Evolutionary conservation across 2,329 filamentous ascomycete species (phyloP), one percentile per base, ranked within the genome.

Genomic region (Ceratocystiopsis sp.): DNA sequence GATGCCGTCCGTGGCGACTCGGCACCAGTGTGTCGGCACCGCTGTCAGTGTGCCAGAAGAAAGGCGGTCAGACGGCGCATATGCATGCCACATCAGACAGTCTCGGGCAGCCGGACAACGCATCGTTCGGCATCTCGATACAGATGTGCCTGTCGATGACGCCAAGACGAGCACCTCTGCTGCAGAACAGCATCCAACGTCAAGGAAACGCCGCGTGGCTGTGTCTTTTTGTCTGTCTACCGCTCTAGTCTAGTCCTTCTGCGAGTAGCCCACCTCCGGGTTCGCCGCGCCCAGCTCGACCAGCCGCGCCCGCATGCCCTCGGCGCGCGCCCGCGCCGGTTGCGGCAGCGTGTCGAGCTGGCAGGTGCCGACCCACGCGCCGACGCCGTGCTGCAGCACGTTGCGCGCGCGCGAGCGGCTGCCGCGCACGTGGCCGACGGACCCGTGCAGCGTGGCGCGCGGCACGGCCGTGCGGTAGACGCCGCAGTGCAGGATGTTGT

Each of bases 401-500:
- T 84, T 84, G 49, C 78, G 67, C 42, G 80, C 79, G 45, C 80
- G 60, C 46, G 71, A 60, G 37, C 52, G 56, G 45, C 71, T 71
- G 2, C 71, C 76, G 3, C 57, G 60, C 1, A 64, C 63, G 51
- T 78, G 71, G 2, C 80, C 80, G 39, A 83, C 79, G 44, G 74
- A 80, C 8, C 80, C 80, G 58, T 85, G 80, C 53, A 85, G 59
- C 47, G 80, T 84, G 66, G 80, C 70, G 19, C 81, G 63, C 60
- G 84, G 77, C 51, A 63, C 69, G 1, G 35, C 52, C 13, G 61
- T 59, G 49, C 69, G 63, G 57, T 85, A 86, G 25, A 73, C 73
- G 2, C 80, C 81, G 4, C 80, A 65, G 54, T 85, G 81, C 49
- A 93, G 58, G 49, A 93, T 93, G 58, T 93, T 93, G 55, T 87